Evolutionary conservation across 2,329 filamentous ascomycete genomes (phyloP).

Genomic region (Colletotrichum scovillei): DNA sequence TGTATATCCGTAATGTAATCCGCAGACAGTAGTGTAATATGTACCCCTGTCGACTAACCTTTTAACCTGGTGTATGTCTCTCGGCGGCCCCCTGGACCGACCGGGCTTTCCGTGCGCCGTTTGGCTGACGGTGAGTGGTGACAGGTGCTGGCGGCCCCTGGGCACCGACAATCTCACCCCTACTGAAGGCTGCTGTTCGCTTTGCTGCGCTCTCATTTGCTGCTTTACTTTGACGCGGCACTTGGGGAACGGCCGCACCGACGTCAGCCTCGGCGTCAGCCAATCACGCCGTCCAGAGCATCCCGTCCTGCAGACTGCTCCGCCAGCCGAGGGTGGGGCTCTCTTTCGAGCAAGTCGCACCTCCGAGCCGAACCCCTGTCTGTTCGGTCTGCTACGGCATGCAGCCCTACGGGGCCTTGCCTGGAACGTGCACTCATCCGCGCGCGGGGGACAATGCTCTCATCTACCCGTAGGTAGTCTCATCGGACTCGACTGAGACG

Average conservation of each 20-base stretch:
- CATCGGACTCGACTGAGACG: not conserved
- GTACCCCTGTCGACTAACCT: not conserved
- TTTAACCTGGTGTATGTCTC: not conserved
- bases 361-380: constrained; percentile 30
- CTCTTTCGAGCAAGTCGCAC: not conserved
- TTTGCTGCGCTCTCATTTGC: constrained; percentile 30
- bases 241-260: constrained; percentile 16
- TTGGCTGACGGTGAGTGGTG: constrained; percentile 28
- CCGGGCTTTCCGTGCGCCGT: constrained; percentile 31
- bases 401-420: constrained; percentile 32
- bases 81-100: constrained; percentile 10
- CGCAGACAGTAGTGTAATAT: no score
- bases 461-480: no score
- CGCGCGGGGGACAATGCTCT: not conserved
- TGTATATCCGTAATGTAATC: no score
- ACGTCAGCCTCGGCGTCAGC: constrained; percentile 17
- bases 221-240: constrained; percentile 28
- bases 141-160: constrained; percentile 7
- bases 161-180: constrained; percentile 11
- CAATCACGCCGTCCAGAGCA: constrained; percentile 19
- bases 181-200: no score
- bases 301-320: constrained; percentile 7
- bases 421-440: constrained; percentile 17
- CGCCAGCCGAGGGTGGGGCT: constrained; percentile 12
- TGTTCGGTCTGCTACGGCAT: constrained; percentile 32